These are phyloP conservation scores for Fraxinus latifolia DNA, from an alignment of 305 asterid species.

Conservation along the genomic window DNA sequence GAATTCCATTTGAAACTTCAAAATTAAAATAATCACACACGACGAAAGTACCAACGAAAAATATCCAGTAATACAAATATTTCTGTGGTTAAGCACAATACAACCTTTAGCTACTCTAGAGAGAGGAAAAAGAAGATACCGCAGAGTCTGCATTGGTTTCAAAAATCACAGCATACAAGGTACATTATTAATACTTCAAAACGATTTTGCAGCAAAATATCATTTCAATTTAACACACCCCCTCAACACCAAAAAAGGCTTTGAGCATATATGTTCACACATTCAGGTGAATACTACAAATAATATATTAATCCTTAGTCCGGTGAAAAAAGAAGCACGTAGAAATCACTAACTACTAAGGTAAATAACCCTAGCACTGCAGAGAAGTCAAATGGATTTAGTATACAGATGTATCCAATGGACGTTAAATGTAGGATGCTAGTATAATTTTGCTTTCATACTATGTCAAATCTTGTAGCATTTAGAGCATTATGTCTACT, in stretches of 20 bases:
- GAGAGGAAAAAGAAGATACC: neutral
- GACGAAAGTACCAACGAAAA: neutral
- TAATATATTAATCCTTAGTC: neutral
- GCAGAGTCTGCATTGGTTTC: neutral
- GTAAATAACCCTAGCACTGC: neutral
- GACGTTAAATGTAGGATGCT: neutral
- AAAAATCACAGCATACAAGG: neutral
- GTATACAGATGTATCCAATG: neutral
- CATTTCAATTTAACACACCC: too few species aligned
- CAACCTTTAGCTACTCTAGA: slow-evolving; percentile 5
- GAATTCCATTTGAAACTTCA: neutral
- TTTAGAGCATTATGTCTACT: neutral
- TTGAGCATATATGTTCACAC: neutral
- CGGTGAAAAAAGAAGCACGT: neutral
- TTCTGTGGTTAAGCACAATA: neutral
- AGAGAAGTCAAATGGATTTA: neutral
- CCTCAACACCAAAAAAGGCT: neutral
- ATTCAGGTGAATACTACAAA: neutral
- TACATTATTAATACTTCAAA: neutral
- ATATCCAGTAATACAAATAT: neutral
- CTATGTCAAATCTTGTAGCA: neutral
- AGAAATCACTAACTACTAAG: neutral
- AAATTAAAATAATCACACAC: neutral
- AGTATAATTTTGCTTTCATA: neutral
- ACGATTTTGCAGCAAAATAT: neutral